These are phyloP conservation scores for Phaffia rhodozyma DNA, from an alignment of 1,284 basidiomycete genomes.

Conservation along the genomic window DNA sequence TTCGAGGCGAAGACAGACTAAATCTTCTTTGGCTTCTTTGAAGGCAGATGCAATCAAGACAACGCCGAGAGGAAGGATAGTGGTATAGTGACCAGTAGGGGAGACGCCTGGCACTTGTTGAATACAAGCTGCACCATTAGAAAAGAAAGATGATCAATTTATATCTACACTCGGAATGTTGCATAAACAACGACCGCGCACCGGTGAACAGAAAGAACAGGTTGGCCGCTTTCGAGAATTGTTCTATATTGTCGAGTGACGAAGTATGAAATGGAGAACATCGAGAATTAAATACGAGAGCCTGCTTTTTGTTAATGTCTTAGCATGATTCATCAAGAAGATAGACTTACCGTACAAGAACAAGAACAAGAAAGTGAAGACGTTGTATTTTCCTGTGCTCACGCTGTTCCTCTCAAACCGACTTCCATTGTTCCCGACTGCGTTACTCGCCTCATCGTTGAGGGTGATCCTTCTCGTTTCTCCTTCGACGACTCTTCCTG, in stretches of 20 bases:
- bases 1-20: slow-evolving; percentile 35
- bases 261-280: background rate
- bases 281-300: background rate
- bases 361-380: slow-evolving; percentile 79
- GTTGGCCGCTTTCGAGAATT: slow-evolving; percentile 98
- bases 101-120: slow-evolving; percentile 98
- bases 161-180: background rate
- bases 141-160: background rate
- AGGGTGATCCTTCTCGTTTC: slow-evolving; percentile 46
- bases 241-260: slow-evolving; percentile 46
- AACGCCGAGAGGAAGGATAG: slow-evolving; percentile 78
- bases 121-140: slow-evolving; percentile 54
- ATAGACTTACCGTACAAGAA: slow-evolving; percentile 66
- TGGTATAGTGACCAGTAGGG: slow-evolving; percentile 90
- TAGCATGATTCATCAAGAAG: background rate
- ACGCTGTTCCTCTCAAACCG: slow-evolving; percentile 75
- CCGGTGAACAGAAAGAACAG: slow-evolving; percentile 94
- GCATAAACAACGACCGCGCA: slow-evolving; percentile 17
- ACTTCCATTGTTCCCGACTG: slow-evolving; percentile 39
- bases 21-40: slow-evolving; percentile 91
- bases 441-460: slow-evolving; percentile 49
- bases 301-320: background rate
- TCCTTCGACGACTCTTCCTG: slow-evolving; percentile 23
- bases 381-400: slow-evolving; percentile 91
- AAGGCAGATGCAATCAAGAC: slow-evolving; percentile 92